Evolutionary conservation across 805 yeast genomes (phyloP).

Genomic region (Clavispora asparagi): DNA sequence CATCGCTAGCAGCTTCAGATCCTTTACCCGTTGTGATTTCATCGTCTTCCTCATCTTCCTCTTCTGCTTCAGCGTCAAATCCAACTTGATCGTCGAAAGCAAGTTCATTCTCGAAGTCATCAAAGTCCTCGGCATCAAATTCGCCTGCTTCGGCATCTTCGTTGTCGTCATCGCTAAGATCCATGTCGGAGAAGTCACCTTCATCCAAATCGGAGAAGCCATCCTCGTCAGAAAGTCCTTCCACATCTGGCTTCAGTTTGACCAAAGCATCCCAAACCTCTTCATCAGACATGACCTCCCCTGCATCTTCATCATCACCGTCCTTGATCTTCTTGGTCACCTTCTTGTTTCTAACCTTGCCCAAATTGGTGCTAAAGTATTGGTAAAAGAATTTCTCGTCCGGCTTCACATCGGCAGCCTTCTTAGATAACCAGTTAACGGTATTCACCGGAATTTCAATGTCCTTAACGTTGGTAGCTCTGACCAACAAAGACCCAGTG

Average conservation of each 20-base stretch:
- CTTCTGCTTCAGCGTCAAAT: slow-evolving; percentile 38
- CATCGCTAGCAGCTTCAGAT: slow-evolving; percentile 9
- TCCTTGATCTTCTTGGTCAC: slow-evolving; percentile 21
- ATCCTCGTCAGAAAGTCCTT: slow-evolving; percentile 29
- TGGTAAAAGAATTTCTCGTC: slow-evolving; percentile 87
- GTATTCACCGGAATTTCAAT: slow-evolving; percentile 72
- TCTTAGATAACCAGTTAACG: slow-evolving; percentile 73
- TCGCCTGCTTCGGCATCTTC: slow-evolving; percentile 27
- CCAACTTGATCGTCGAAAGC: slow-evolving; percentile 28
- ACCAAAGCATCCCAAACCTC: slow-evolving; percentile 81
- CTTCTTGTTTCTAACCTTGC: slow-evolving; percentile 21
- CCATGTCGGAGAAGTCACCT: slow-evolving; percentile 36
- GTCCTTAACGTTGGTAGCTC: slow-evolving; percentile 43
- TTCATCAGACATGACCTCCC: slow-evolving; percentile 53
- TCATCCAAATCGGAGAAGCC: slow-evolving; percentile 39
- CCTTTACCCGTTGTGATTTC: slow-evolving; percentile 19
- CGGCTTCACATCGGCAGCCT: slow-evolving; percentile 63
- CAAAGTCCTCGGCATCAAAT: slow-evolving; percentile 10
- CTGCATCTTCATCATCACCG: slow-evolving; percentile 30
- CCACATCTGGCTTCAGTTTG: slow-evolving; percentile 68
- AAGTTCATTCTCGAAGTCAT: slow-evolving; percentile 29
- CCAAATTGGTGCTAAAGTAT: slow-evolving; percentile 59
- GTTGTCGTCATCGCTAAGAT: slow-evolving; percentile 37
- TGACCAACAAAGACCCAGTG: slow-evolving; percentile 63
- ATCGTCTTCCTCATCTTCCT: slow-evolving; percentile 28